phyloP scores from a whole-genome alignment of 192 early-diverging fungal genomes.

The Gonapodya prolifera region DNA sequence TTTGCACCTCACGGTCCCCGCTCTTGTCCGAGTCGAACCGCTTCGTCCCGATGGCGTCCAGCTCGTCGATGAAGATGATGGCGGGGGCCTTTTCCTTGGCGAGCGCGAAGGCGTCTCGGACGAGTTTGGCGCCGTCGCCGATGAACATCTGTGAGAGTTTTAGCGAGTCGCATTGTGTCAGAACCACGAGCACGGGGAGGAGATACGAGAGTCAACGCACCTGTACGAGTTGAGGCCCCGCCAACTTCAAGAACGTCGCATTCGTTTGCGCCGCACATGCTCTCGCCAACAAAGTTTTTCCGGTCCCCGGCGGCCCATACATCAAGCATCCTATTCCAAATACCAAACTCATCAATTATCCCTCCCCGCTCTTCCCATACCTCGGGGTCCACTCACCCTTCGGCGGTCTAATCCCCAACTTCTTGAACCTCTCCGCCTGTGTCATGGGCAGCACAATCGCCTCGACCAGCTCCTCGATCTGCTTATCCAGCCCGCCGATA shows the following conservation, averaged over 20 bases:
- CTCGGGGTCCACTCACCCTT: constrained; percentile 32
- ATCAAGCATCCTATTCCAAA: constrained; percentile 9
- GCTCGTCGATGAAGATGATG: constrained; percentile 98
- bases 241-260: constrained; percentile 88
- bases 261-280: constrained; percentile 98
- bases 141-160: constrained; percentile 70
- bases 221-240: constrained; percentile 91
- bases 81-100: constrained; percentile 98
- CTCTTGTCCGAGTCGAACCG: constrained; percentile 94
- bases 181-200: constrained; percentile 21
- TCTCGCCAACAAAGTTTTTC: constrained; percentile 86
- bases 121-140: constrained; percentile 94
- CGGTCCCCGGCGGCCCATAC: constrained; percentile 61
- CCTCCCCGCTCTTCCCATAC: not conserved
- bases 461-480: constrained; percentile 78
- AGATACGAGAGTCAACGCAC: constrained; percentile 19
- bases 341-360: not conserved
- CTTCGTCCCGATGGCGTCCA: constrained; percentile 98
- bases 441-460: constrained; percentile 80
- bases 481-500: constrained; percentile 80
- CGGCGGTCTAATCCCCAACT: constrained; percentile 73
- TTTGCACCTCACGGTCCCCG: constrained; percentile 96
- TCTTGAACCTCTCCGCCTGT: constrained; percentile 73
- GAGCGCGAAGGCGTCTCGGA: constrained; percentile 90
- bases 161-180: not conserved